Evolutionary conservation across 345 rosid species (phyloP).

Genomic region (Eucalyptus polyanthemos): DNA sequence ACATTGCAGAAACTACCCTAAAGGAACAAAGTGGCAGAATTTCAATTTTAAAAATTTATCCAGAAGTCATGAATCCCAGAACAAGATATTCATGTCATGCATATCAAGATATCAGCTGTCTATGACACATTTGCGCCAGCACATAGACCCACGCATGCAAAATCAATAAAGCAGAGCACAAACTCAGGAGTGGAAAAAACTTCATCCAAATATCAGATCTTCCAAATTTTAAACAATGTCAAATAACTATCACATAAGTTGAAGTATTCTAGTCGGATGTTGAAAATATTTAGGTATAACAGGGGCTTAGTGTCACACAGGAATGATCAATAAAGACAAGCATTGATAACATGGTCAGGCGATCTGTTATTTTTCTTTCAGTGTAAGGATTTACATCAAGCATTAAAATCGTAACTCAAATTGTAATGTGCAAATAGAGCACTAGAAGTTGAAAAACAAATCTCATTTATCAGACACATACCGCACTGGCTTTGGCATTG

Average conservation of each 20-base stretch:
- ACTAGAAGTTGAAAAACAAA: not conserved
- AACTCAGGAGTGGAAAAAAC: not conserved
- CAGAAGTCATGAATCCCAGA: not conserved
- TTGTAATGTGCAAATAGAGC: not conserved
- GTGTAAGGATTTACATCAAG: not conserved
- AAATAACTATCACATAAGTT: not conserved
- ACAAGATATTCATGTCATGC: not conserved
- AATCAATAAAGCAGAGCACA: not conserved
- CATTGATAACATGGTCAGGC: not conserved
- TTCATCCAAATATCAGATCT: not conserved
- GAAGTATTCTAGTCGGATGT: not conserved
- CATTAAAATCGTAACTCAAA: not conserved
- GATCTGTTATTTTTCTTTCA: not conserved
- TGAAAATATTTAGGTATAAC: not conserved
- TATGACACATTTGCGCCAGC: not conserved
- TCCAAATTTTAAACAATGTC: not conserved
- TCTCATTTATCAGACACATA: not conserved
- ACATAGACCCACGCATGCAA: not conserved
- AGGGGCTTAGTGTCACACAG: not conserved
- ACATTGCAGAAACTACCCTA: not conserved
- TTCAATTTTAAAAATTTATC: not conserved
- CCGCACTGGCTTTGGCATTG: slow-evolving; percentile 31
- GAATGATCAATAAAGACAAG: not conserved
- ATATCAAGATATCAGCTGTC: not conserved
- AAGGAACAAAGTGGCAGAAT: not conserved